Conservation (phyloP, 208 protist genomes). For the Porcisia hertigi region DNA sequence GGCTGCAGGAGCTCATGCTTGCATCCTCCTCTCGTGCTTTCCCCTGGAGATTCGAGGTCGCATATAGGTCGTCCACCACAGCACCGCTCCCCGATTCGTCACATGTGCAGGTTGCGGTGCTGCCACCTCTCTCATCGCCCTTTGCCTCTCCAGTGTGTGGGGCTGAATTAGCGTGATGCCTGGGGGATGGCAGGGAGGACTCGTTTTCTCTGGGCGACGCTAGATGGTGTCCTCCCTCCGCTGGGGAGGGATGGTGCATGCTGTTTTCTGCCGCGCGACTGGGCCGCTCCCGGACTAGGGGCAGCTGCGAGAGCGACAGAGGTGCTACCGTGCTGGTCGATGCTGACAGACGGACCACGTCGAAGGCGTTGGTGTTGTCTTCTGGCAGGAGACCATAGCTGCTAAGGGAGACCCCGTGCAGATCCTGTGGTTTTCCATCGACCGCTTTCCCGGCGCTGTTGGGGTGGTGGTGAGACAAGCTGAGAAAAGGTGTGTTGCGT, state of each 20-base stretch:
- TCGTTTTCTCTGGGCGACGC: not conserved
- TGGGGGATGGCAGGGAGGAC: not conserved
- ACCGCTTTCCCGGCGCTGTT: not conserved
- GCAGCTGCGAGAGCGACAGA: not conserved
- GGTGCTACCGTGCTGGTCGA: not conserved
- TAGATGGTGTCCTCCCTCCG: not conserved
- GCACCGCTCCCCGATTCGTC: not conserved
- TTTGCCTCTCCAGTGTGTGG: not conserved
- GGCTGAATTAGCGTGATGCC: not conserved
- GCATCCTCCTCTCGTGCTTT: not conserved
- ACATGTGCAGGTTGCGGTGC: not conserved
- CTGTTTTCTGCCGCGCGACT: not conserved
- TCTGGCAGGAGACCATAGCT: not conserved
- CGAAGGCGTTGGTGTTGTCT: not conserved
- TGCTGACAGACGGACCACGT: not conserved
- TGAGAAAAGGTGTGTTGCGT: not conserved
- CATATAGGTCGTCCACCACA: not conserved
- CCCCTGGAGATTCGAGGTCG: not conserved
- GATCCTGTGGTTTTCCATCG: not conserved
- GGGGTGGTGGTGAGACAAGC: not conserved
- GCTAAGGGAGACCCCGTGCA: not conserved
- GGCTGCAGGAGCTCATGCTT: slow-evolving; percentile 3
- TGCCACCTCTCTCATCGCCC: not conserved
- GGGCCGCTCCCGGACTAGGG: not conserved
- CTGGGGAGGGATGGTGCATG: slow-evolving; percentile 16